Percentiles rank a stretch among this genome's conserved stretches.
Evolutionary conservation across 2,329 filamentous ascomycete species (phyloP).

Genomic region (Hypoxylon sp.): DNA sequence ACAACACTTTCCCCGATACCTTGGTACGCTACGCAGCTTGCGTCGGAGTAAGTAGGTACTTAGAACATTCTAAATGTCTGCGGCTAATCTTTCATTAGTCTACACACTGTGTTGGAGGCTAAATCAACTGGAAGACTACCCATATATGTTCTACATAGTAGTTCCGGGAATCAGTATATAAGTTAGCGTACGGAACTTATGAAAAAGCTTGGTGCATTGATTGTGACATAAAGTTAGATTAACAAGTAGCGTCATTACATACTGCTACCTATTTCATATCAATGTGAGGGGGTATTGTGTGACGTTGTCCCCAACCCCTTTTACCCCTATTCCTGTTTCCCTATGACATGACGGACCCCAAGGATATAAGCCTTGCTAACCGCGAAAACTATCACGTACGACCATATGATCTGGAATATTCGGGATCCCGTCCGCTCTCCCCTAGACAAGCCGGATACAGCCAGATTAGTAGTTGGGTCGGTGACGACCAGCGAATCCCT

Average conservation of each 20-base stretch:
- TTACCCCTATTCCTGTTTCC: not conserved
- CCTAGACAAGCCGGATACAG: conserved; percentile 13
- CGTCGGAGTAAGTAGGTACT: conserved; percentile 28
- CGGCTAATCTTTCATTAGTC: conserved; percentile 14
- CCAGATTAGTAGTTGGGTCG: not conserved
- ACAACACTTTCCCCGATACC: conserved; percentile 31
- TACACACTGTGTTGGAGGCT: conserved; percentile 24
- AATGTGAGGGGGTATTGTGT: no score
- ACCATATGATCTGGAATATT: conserved; percentile 24
- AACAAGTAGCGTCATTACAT: no score
- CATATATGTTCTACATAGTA: not conserved
- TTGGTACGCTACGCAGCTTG: conserved; percentile 25
- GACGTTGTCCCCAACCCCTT: not conserved
- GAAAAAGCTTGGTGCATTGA: not conserved
- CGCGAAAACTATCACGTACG: conserved; percentile 7
- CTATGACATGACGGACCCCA: not conserved
- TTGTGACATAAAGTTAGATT: not conserved
- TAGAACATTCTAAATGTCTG: not conserved
- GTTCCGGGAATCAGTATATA: not conserved
- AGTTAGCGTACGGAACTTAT: not conserved
- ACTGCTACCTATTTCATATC: no score
- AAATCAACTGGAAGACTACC: not conserved
- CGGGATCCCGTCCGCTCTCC: conserved; percentile 23
- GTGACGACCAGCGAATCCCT: not conserved
- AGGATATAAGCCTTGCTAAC: not conserved